Evolutionary conservation across 2,329 filamentous ascomycete species (phyloP), one percentile per base, ranked within the genome.

Genomic region (Venturia asperata): DNA sequence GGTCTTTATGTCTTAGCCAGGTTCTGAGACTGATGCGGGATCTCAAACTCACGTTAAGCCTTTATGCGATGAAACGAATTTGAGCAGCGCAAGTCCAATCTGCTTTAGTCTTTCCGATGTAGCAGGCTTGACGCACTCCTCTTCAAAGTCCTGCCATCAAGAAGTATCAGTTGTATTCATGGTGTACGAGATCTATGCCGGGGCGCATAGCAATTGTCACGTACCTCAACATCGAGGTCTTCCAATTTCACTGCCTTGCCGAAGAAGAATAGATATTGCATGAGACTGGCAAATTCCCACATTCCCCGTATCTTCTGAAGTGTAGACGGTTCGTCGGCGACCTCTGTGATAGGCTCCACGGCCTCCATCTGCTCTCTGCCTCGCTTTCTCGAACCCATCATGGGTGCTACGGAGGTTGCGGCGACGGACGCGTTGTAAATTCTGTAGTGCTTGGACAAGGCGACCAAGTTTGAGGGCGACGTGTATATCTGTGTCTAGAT

Each of bases 251-350:
- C 87, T 55, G 87, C 87, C 71, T 89, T 87, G 67, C 93, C 92
- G 76, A 99, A 99, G 49, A 93, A 85, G 74, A 88, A 90, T 67
- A 97, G 90, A 83, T 92, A 99, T 77, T 99, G 93, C 78, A 89
- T 92, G 9, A 97, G 80, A 72, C 92, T 93, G 67, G 93, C 91
- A 77, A 97, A 97, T 76, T 97, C 90, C 92, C 93, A 97, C 83
- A 90, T 92, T 74, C 90, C 94, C 68, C 93, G 86, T 70, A 97
- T 83, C 69, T 82, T 86, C 66, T 85, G 79, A 37, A 95, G 80
- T 64, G 74, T 66, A 75, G 73, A 62, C 11, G 52, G 42, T 27
- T 61, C 45, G 6, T 43, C 39, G 7, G 63, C 37, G n/a, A 58
- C 49, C 65, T 75, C 74, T 74, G 77, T 72, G 72, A 74, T 68